phyloP scores from a whole-genome alignment of 129 eudicot genomes.

The carrot (Daucus carota) region DNA sequence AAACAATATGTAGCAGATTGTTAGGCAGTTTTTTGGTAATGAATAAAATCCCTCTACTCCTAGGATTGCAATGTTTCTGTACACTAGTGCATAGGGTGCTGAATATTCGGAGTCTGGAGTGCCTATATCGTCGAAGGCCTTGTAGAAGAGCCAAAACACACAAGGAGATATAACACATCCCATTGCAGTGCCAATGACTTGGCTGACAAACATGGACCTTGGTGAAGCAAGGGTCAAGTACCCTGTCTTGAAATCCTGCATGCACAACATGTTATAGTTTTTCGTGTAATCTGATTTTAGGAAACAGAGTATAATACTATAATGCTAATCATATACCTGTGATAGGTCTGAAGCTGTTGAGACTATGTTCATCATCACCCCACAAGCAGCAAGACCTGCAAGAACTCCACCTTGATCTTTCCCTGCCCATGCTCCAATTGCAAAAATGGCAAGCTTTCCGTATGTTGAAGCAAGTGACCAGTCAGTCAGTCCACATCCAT shows the following conservation, averaged over 20 bases:
- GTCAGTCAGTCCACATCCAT: conserved; percentile 65
- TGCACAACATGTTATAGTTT: background rate
- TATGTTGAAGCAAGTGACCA: conserved; percentile 63
- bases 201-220: conserved; percentile 14
- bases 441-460: conserved; percentile 49
- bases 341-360: conserved; percentile 50
- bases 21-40: conserved; percentile 6
- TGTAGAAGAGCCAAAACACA: conserved; percentile 13
- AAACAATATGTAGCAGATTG: conserved; percentile 3
- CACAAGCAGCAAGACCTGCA: conserved; percentile 71
- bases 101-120: background rate
- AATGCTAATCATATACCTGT: conserved; percentile 20
- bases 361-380: conserved; percentile 63
- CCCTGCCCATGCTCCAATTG: conserved; percentile 50
- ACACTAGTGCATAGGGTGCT: conserved; percentile 5
- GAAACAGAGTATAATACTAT: too few relatives aligned
- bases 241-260: conserved; percentile 13
- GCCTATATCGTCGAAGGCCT: background rate
- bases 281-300: background rate
- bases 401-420: conserved; percentile 48
- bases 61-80: conserved; percentile 9
- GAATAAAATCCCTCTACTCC: conserved; percentile 10
- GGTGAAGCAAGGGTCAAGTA: conserved; percentile 12
- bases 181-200: conserved; percentile 10
- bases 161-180: conserved; percentile 10